Conservation (phyloP, 163 green algal genomes). For the Scenedesmus sp. region DNA sequence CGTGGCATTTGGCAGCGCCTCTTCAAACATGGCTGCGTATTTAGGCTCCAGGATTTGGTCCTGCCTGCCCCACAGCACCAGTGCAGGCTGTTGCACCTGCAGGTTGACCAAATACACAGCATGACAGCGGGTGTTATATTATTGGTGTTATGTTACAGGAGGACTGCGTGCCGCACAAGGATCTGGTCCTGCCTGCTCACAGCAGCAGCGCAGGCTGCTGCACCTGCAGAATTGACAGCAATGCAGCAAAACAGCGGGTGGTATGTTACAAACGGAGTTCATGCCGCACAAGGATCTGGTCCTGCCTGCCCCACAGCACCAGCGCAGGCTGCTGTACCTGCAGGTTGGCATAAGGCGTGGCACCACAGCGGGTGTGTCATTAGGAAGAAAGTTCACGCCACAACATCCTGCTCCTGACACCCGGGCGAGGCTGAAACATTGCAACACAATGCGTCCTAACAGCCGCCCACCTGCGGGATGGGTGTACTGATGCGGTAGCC, state of each 20-base stretch:
- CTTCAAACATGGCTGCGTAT: slow-evolving; percentile 50
- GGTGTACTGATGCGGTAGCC: slow-evolving; percentile 82
- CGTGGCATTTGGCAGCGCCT: slow-evolving; percentile 60
- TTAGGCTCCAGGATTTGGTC: slow-evolving; percentile 81
- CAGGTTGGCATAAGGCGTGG: not conserved
- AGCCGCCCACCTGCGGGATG: too few species aligned
- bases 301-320: slow-evolving; percentile 90
- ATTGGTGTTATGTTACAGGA: too few species aligned
- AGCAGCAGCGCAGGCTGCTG: slow-evolving; percentile 77
- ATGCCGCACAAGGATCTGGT: slow-evolving; percentile 75
- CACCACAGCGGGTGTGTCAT: too few species aligned
- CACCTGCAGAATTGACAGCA: not conserved
- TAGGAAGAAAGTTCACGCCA: too few species aligned
- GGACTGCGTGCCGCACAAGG: not conserved
- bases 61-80: slow-evolving; percentile 91
- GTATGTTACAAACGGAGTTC: too few species aligned
- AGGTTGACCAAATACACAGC: not conserved
- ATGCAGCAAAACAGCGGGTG: not conserved
- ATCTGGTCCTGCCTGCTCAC: slow-evolving; percentile 93
- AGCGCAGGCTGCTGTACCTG: slow-evolving; percentile 63
- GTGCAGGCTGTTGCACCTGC: slow-evolving; percentile 53
- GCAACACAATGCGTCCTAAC: too few species aligned
- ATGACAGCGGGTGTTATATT: too few species aligned
- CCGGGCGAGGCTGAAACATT: too few species aligned
- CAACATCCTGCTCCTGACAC: too few species aligned